Percentiles rank a stretch among this genome's conserved stretches.
phyloP scores from a whole-genome alignment of 1,139 yeast genomes.

The Suhomyces coccinellae region DNA sequence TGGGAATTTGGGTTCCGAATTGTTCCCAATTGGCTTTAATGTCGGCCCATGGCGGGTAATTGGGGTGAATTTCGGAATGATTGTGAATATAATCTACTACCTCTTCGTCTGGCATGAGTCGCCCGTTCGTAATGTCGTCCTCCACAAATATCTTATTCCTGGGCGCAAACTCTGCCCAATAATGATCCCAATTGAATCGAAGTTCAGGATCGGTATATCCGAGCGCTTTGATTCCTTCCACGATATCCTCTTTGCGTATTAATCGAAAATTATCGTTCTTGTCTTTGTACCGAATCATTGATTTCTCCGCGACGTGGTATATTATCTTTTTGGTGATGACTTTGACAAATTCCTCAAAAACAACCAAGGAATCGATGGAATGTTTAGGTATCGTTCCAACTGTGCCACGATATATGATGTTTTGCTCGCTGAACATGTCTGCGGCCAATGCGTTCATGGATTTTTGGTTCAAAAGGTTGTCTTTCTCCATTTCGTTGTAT shows the following conservation, averaged over 20 bases:
- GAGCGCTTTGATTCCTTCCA: constrained; percentile 5
- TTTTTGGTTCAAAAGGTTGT: constrained; percentile 9
- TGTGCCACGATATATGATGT: background rate
- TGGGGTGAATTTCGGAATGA: constrained; percentile 3
- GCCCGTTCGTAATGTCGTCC: constrained; percentile 14
- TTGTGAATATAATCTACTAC: constrained; percentile 9
- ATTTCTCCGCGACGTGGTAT: constrained; percentile 8
- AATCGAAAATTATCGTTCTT: too few relatives aligned
- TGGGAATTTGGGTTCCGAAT: constrained; percentile 1
- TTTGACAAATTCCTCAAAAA: constrained; percentile 14
- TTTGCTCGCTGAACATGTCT: constrained; percentile 9
- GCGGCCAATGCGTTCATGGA: constrained; percentile 5
- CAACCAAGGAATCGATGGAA: constrained; percentile 9
- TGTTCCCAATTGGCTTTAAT: constrained; percentile 6
- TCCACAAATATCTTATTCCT: constrained; percentile 11
- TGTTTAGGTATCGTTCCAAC: constrained; percentile 2
- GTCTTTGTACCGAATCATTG: background rate
- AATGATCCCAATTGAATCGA: constrained; percentile 12
- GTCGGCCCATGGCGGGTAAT: constrained; percentile 10
- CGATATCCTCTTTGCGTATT: constrained; percentile 4
- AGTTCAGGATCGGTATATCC: constrained; percentile 6
- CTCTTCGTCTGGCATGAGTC: constrained; percentile 13
- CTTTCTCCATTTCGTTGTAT: constrained; percentile 6
- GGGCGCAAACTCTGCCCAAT: constrained; percentile 13
- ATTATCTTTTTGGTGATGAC: constrained; percentile 10